These are phyloP conservation scores for Rhytidhysteron rufulum DNA, from an alignment of 2,329 filamentous ascomycete genomes.

Conservation along the genomic window DNA sequence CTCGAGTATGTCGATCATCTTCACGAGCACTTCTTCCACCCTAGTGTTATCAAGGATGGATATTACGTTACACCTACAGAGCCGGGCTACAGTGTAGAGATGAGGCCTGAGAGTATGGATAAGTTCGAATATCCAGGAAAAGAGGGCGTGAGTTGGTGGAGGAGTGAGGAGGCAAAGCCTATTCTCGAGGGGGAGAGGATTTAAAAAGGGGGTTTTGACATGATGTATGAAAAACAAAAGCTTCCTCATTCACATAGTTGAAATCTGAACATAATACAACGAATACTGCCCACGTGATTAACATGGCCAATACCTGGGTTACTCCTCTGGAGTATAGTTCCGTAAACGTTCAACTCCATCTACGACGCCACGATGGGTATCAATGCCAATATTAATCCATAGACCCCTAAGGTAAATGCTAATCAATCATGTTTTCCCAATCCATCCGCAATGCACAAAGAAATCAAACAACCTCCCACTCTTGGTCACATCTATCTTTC, in stretches of 20 bases:
- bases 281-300: too few species aligned
- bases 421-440: conserved; percentile 67
- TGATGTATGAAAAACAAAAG: too few species aligned
- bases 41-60: conserved; percentile 73
- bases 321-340: too few species aligned
- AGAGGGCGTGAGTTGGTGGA: conserved; percentile 82
- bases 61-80: conserved; percentile 83
- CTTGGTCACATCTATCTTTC: conserved; percentile 78
- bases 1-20: conserved; percentile 91
- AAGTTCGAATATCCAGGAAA: conserved; percentile 71
- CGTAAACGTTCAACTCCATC: too few species aligned
- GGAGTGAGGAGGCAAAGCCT: conserved; percentile 68
- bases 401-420: neutral
- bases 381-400: too few species aligned
- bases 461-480: conserved; percentile 88
- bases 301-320: too few species aligned
- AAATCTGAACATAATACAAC: too few species aligned
- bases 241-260: too few species aligned
- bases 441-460: conserved; percentile 88
- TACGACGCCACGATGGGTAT: neutral
- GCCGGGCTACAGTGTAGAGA: conserved; percentile 88
- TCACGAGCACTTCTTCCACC: conserved; percentile 89
- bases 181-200: conserved; percentile 61
- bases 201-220: too few species aligned
- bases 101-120: conserved; percentile 87